Evolutionary conservation across 768 basidiomycete species (phyloP).

Genomic region (Ramaria rubella): DNA sequence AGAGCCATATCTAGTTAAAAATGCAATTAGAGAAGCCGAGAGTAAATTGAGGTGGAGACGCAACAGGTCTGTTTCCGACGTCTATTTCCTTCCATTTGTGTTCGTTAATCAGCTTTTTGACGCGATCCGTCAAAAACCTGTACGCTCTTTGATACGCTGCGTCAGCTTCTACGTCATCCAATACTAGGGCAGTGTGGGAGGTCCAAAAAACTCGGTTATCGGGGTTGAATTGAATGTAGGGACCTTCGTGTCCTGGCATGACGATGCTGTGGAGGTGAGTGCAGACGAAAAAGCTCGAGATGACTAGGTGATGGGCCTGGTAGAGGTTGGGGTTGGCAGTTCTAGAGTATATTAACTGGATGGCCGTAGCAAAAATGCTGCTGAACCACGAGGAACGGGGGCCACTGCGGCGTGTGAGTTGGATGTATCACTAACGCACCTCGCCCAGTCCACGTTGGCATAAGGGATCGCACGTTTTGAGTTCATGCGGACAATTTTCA

Average conservation of each 20-base stretch:
- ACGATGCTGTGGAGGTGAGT: too few relatives aligned
- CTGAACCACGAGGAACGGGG: too few relatives aligned
- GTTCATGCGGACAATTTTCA: too few relatives aligned
- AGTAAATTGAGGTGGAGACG: neutral
- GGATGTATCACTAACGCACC: too few relatives aligned
- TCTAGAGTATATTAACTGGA: too few relatives aligned
- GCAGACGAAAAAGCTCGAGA: too few relatives aligned
- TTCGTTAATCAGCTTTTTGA: slow-evolving; percentile 3
- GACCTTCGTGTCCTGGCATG: neutral
- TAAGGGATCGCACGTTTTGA: too few relatives aligned
- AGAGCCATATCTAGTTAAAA: neutral
- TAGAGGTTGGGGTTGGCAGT: too few relatives aligned
- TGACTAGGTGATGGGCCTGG: too few relatives aligned
- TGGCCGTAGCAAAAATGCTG: too few relatives aligned
- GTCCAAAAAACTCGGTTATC: slow-evolving; percentile 4
- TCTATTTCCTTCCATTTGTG: slow-evolving; percentile 9
- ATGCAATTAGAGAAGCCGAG: neutral
- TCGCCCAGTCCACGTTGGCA: too few relatives aligned
- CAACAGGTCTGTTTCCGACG: slow-evolving; percentile 1
- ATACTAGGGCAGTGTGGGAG: neutral
- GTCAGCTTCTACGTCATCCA: neutral
- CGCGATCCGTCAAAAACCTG: slow-evolving; percentile 2
- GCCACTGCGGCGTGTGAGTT: too few relatives aligned
- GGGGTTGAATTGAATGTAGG: slow-evolving; percentile 1
- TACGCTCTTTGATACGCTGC: slow-evolving; percentile 6